Base-by-base conservation (phyloP, 768 basidiomycete species). In the Clitopilus hobsonii region DNA sequence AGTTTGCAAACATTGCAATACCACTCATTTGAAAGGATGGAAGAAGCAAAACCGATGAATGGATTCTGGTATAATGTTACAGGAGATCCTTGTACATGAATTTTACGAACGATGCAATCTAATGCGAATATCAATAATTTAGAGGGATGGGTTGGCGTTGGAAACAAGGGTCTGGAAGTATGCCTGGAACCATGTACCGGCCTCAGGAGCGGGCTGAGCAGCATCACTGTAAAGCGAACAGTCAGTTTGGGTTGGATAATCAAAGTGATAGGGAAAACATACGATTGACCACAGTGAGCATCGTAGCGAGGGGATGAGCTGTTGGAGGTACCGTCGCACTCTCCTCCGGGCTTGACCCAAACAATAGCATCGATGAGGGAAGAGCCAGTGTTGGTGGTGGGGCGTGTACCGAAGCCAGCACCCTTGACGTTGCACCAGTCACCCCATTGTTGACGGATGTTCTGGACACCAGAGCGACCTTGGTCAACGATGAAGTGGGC, bases 391-490 rank as follows among this genome's bases (percentile, higher is more conserved):
- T 69, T 78, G 53, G 71, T 71, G 32, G 84, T 84, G 27, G 83
- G 83, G 53, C 72, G 82, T 45, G 71, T 76, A 54, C 84, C 84
- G 66, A 84, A 85, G 55, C 84, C 85, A 53, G 84, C 79, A 60
- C 77, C 76, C 62, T 78, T 77, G 64, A 86, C 80, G 65, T 86
- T 86, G 76, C 84, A 84, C 80, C 82, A 86, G 70, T 85, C 80
- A 60, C 83, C 84, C 83, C 84, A 85, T 58, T 71, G 66, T 23
- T 74, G 64, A 52, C 84, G 81, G 68, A 85, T 73, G 71, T 82
- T 79, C 71, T 85, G 83, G 18, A 75, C 73, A 66, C 84, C 84
- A 32, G 82, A 79, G 55, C 84, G 83, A 55, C 81, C 80, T 72
- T 85, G 83, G 69, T 85, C 85, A 54, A 85, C 83, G 65, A 85